Base-by-base conservation (phyloP, 2,329 filamentous ascomycete species). In the Colletotrichum kahawae region DNA sequence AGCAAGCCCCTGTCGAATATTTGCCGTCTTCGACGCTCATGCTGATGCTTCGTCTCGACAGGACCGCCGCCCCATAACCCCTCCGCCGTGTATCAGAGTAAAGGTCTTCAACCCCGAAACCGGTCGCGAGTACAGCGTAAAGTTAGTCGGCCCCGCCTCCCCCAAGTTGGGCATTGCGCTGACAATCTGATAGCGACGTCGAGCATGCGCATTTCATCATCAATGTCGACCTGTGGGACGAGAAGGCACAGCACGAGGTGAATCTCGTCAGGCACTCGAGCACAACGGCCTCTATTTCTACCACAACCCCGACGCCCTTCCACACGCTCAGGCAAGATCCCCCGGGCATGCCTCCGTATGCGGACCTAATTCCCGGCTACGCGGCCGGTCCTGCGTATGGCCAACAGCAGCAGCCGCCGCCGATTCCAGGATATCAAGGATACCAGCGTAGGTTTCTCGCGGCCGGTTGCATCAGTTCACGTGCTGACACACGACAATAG, bases 31-130 rank as follows among this genome's bases (percentile, higher is more conserved):
- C 87, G 79, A 71, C 74, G 68, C 43, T 60, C 33, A 67, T 68
- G 59, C 67, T 68, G 24, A 64, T 64, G 34, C 62, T n/a, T 33
- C 60, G n/a, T 36, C 21, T 31, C 72, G 79, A 63, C 80, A 98
- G 94, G 97, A 99, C 84, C 94, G 97, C 78, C 91, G 97, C 77
- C 97, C 97, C 31, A 98, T 99, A 79, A 98, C 97, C 33, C 96
- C 97, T 16, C 97, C 97, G 27, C 96, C 97, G 4, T 98, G 96
- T 84, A 94, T 98, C 67, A 91, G 94, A 77, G 90, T 98, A 14
- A 89, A 97, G 51, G 93, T 98, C 67, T 92, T 90, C 76, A 95
- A 98, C 83, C 87, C 90, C 56, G 85, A 86, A 18, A 96, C 95
- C 0, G 93, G 94, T 27, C 93, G 95, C 81, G 95, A 98, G 82